phyloP scores from a whole-genome alignment of 768 basidiomycete species.

The Mycena leptocephala region DNA sequence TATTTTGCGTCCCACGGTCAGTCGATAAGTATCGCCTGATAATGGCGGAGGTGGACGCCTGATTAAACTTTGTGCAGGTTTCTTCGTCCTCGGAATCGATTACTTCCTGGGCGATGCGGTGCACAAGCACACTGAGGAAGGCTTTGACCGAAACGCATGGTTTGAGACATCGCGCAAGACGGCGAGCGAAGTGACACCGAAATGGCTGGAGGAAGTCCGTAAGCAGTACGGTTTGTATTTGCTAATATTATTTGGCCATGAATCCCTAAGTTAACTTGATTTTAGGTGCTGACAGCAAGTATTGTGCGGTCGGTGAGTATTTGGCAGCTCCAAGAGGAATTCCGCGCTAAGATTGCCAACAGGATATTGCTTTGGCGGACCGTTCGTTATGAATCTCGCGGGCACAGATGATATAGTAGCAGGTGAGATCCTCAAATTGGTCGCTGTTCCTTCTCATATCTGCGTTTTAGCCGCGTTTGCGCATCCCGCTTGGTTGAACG shows the following conservation, averaged over 20 bases:
- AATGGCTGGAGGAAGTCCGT: conserved; percentile 69
- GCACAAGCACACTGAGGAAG: conserved; percentile 54
- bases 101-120: conserved; percentile 77
- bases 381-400: conserved; percentile 64
- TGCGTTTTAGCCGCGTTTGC: conserved; percentile 64
- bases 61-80: conserved; percentile 56
- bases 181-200: conserved; percentile 59
- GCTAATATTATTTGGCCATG: too few relatives aligned
- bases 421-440: conserved; percentile 49
- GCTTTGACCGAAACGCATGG: conserved; percentile 62
- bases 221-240: conserved; percentile 60
- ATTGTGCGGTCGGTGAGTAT: conserved; percentile 22
- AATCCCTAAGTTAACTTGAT: neutral
- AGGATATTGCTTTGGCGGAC: conserved; percentile 77
- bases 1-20: conserved; percentile 75
- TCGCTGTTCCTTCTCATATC: neutral
- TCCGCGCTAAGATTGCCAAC: neutral
- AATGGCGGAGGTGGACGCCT: neutral
- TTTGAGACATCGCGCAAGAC: conserved; percentile 49
- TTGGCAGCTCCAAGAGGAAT: neutral
- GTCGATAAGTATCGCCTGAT: neutral
- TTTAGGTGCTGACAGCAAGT: conserved; percentile 18
- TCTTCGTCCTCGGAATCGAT: conserved; percentile 71
- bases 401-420: conserved; percentile 63
- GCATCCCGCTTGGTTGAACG: conserved; percentile 68